These are phyloP conservation scores for Podaxis rugospora DNA, from an alignment of 768 basidiomycete genomes.

Conservation along the genomic window DNA sequence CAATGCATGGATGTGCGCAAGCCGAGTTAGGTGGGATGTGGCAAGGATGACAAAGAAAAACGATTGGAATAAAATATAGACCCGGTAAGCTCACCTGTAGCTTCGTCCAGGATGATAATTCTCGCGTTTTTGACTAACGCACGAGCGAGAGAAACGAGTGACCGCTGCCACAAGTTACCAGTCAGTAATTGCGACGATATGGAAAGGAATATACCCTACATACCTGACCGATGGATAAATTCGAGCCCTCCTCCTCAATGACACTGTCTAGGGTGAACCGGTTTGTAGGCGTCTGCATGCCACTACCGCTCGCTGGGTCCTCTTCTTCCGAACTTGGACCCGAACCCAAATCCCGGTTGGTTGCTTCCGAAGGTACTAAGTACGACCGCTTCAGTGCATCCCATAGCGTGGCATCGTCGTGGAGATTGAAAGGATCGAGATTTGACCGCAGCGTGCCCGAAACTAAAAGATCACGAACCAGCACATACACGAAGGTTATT, in stretches of 20 bases:
- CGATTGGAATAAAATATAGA: not conserved
- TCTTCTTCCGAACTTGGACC: conserved; percentile 26
- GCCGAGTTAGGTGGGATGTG: not conserved
- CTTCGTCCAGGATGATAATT: conserved; percentile 88
- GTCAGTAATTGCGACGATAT: not conserved
- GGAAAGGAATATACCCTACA: not conserved
- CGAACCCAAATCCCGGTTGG: conserved; percentile 34
- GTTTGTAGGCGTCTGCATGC: conserved; percentile 40
- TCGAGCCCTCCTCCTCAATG: conserved; percentile 84
- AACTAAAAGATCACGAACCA: conserved; percentile 32
- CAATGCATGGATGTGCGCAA: not conserved
- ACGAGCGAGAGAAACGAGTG: conserved; percentile 81
- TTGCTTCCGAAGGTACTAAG: conserved; percentile 39
- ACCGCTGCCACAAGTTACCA: conserved; percentile 42
- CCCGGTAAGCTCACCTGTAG: conserved; percentile 48
- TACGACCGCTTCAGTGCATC: conserved; percentile 85
- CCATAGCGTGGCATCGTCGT: conserved; percentile 81
- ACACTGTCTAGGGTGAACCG: conserved; percentile 81
- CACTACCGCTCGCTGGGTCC: conserved; percentile 33
- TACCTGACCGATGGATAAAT: conserved; percentile 73
- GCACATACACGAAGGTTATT: not conserved
- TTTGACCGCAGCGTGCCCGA: conserved; percentile 83
- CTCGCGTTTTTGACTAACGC: conserved; percentile 84
- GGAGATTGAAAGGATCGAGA: conserved; percentile 82
- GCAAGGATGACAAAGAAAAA: not conserved